phyloP scores from a whole-genome alignment of 1,284 basidiomycete genomes.

The Tremellales sp. region DNA sequence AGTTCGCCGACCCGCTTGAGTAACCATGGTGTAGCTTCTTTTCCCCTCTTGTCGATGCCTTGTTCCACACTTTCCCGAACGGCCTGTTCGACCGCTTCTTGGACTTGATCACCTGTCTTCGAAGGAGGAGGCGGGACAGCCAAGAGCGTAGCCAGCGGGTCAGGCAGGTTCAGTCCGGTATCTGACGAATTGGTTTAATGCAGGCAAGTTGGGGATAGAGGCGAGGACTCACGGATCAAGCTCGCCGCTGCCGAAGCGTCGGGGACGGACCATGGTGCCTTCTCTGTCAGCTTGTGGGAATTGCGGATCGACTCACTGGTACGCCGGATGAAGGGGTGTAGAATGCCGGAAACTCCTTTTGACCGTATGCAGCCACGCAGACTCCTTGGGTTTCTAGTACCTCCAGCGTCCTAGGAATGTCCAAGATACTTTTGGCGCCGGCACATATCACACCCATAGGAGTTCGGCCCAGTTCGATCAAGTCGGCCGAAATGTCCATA shows the following conservation, averaged over 20 bases:
- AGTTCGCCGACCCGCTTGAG: conserved; percentile 78
- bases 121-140: conserved; percentile 87
- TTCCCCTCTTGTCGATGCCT: conserved; percentile 76
- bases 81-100: conserved; percentile 78
- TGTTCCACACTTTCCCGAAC: conserved; percentile 75
- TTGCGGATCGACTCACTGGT: conserved; percentile 54
- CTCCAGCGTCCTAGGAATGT: conserved; percentile 88
- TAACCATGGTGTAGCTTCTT: conserved; percentile 94
- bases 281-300: conserved; percentile 51
- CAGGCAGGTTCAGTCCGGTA: conserved; percentile 40
- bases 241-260: conserved; percentile 61
- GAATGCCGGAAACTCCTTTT: conserved; percentile 89
- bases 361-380: conserved; percentile 76
- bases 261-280: conserved; percentile 60
- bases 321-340: conserved; percentile 81
- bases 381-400: conserved; percentile 98
- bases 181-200: conserved; percentile 17
- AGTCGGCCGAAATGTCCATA: conserved; percentile 92
- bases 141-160: conserved; percentile 58
- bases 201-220: background rate
- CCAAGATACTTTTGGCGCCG: conserved; percentile 92
- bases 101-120: conserved; percentile 63
- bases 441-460: conserved; percentile 83
- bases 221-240: conserved; percentile 59
- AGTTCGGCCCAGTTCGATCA: conserved; percentile 74